Conservation (phyloP, 805 yeast species). For the Cyberlindnera mississippiensis region DNA sequence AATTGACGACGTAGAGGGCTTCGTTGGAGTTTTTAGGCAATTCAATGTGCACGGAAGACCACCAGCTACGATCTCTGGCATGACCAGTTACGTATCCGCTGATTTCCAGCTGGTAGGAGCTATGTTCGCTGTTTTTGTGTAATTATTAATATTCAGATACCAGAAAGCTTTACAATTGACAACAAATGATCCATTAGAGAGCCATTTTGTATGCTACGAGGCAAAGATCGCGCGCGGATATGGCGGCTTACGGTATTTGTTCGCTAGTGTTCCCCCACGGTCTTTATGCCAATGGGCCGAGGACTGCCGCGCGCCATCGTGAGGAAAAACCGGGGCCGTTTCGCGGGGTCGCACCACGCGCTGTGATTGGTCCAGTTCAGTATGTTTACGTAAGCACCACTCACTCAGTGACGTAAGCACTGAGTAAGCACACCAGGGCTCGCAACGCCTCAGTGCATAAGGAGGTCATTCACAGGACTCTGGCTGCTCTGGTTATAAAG, state of each 20-base stretch:
- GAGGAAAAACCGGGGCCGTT: constrained; percentile 14
- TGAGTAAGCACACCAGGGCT: constrained; percentile 3
- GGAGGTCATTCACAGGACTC: constrained; percentile 10
- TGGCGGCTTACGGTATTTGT: not conserved
- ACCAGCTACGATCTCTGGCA: too few species aligned
- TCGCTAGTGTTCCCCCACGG: constrained; percentile 1
- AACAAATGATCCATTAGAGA: too few species aligned
- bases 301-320: constrained; percentile 4
- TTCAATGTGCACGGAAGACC: too few species aligned
- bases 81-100: too few species aligned
- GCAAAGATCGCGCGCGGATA: too few species aligned
- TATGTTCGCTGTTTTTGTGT: too few species aligned
- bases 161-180: too few species aligned
- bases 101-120: too few species aligned
- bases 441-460: constrained; percentile 4
- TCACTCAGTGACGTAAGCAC: constrained; percentile 1
- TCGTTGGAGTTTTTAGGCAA: too few species aligned
- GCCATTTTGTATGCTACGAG: too few species aligned
- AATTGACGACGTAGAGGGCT: too few species aligned
- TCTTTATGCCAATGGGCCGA: constrained; percentile 2
- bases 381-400: not conserved
- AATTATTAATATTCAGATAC: too few species aligned
- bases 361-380: constrained; percentile 11
- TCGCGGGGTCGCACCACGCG: not conserved
- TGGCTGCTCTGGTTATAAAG: constrained; percentile 3